Conservation (phyloP, 2,329 filamentous ascomycete species). For the Iodosphaeria phyllophila region DNA sequence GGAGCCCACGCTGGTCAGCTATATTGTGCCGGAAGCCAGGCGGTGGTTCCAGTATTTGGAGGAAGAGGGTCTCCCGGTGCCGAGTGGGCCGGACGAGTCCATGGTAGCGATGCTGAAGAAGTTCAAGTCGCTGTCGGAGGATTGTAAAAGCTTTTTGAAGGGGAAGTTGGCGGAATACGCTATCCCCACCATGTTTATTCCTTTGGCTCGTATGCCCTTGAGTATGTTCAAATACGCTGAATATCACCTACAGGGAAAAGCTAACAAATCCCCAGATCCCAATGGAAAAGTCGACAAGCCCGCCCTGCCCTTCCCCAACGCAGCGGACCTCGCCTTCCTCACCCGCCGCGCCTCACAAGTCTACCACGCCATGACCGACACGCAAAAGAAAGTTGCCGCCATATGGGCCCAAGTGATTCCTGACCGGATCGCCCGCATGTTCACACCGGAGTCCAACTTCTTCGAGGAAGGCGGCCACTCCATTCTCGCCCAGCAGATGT, state of each 20-base stretch:
- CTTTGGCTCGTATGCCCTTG: conserved; percentile 54
- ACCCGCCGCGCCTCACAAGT: too few relatives aligned
- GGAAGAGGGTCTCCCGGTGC: conserved; percentile 27
- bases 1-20: conserved; percentile 73
- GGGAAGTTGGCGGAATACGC: conserved; percentile 56
- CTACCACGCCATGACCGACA: conserved; percentile 26
- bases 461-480: conserved; percentile 70
- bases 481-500: conserved; percentile 63
- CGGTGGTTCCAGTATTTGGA: conserved; percentile 55
- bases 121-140: conserved; percentile 26
- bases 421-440: conserved; percentile 45
- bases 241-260: too few relatives aligned
- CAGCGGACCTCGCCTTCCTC: conserved; percentile 31
- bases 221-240: too few relatives aligned
- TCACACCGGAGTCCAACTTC: conserved; percentile 44
- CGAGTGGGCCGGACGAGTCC: conserved; percentile 31
- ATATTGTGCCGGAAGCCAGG: conserved; percentile 67
- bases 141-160: conserved; percentile 46
- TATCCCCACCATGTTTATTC: conserved; percentile 56
- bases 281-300: conserved; percentile 74
- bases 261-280: too few relatives aligned
- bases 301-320: conserved; percentile 64
- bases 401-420: conserved; percentile 58
- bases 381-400: conserved; percentile 46
- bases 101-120: conserved; percentile 22